These are phyloP conservation scores for Glycine soja DNA, from an alignment of 306 rosid genomes.

Conservation along the genomic window DNA sequence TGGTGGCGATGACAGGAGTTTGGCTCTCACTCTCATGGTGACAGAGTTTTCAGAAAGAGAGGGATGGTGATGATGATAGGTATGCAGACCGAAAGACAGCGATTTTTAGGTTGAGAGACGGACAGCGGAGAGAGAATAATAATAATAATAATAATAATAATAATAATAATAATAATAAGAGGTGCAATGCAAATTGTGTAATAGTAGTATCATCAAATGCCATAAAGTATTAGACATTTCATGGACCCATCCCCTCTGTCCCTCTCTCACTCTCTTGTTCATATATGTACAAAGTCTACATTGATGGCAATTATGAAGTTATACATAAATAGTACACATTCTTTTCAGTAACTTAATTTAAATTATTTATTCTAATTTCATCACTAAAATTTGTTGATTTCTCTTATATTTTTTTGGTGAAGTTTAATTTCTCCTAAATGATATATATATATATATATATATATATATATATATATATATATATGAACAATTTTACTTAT, in stretches of 20 bases:
- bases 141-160: neutral
- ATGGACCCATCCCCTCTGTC: conserved; percentile 52
- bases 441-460: too few species aligned
- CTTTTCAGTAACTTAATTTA: neutral
- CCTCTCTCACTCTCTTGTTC: neutral
- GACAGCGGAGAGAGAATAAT: conserved; percentile 49
- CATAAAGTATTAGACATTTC: conserved; percentile 46
- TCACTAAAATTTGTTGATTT: neutral
- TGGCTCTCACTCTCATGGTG: conserved; percentile 98
- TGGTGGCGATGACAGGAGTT: conserved; percentile 48
- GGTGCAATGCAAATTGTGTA: conserved; percentile 34
- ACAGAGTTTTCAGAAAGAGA: conserved; percentile 67
- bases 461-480: too few species aligned
- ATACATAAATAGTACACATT: neutral
- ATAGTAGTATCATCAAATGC: conserved; percentile 1
- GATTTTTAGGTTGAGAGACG: conserved; percentile 67
- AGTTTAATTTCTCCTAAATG: too few species aligned
- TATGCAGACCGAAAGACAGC: conserved; percentile 73
- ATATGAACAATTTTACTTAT: too few species aligned
- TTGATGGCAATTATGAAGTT: neutral
- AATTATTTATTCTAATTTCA: neutral
- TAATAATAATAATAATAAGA: neutral
- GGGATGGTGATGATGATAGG: conserved; percentile 64
- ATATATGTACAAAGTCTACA: neutral
- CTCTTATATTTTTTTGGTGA: neutral